phyloP scores from a whole-genome alignment of 139 green algal genomes.

The Eudorina sp. region DNA sequence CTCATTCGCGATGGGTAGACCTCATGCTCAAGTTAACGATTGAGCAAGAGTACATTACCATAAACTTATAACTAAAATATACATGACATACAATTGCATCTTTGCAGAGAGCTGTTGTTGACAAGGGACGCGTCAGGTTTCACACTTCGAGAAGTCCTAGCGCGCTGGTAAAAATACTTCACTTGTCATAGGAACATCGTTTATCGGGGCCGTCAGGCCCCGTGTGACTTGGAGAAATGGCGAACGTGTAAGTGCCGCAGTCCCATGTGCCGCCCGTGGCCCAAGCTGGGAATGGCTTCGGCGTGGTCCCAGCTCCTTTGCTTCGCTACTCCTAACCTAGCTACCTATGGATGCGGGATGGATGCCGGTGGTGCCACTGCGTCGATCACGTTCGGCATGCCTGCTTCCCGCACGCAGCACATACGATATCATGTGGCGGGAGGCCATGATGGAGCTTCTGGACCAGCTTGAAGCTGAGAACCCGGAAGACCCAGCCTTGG shows the following conservation, averaged over 20 bases:
- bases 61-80: too few relatives aligned
- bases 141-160: conserved; percentile 6
- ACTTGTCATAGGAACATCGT: not conserved
- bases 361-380: too few relatives aligned
- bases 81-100: too few relatives aligned
- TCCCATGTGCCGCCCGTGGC: not conserved
- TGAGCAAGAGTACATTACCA: too few relatives aligned
- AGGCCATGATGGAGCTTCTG: conserved; percentile 91
- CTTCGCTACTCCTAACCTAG: too few relatives aligned
- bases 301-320: too few relatives aligned
- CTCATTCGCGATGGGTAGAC: too few relatives aligned
- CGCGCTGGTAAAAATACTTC: not conserved
- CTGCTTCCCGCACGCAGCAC: conserved; percentile 69
- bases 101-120: too few relatives aligned
- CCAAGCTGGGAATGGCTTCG: too few relatives aligned
- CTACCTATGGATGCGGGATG: too few relatives aligned
- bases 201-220: conserved; percentile 15
- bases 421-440: conserved; percentile 89
- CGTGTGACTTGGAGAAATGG: conserved; percentile 29
- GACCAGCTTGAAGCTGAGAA: conserved; percentile 90
- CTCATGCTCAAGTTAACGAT: too few relatives aligned
- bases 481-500: conserved; percentile 76
- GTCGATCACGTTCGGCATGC: not conserved
- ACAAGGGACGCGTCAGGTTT: not conserved
- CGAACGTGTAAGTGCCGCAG: conserved; percentile 55